Base-by-base conservation (phyloP, 2,329 filamentous ascomycete genomes). In the Alternaria novae-zelandiae region DNA sequence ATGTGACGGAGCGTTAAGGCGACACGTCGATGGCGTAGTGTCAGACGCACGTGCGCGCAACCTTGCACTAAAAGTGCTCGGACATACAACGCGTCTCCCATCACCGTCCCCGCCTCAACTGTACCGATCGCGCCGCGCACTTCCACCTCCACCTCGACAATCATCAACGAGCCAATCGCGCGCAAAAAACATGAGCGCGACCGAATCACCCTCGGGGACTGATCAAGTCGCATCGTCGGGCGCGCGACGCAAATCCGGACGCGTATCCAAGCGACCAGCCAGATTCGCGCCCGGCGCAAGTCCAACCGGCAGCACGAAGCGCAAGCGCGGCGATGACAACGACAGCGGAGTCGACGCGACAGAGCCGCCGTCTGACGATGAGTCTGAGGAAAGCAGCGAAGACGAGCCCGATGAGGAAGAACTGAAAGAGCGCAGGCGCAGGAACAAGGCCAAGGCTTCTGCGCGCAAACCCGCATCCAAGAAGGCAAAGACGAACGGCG, bases 401-500 rank as follows among this genome's bases (percentile, higher is more conserved):
- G 74, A 71, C 65, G 79, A 80, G 60, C 78, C 78, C 13, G 79
- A 81, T 57, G 78, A 80, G 49, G 79, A 81, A 62, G 79, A 81
- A 64, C 45, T 80, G 63, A 75, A 72, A 54, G 78, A 79, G 58
- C 74, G 73, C 56, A 70, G 73, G 64, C 74, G 74, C 61, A 79
- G 73, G 67, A 76, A 68, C 64, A 78, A 76, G 65, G 65, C 63
- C 66, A 77, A 75, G 54, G 56, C 64, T 9, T 45, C 66, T 36
- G 71, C 68, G 11, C 73, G 69, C 56, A 76, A 85, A 49, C 83
- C 85, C 10, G 79, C 76, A 41, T 74, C 79, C 68, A 87, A 87
- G 66, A 84, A 88, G 76, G 79, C 85, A 43, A 89, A 86, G 76
- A 86, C 85, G 26, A 83, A 85, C 67, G 83, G 83, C 54, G 83